Evolutionary conservation across 371 early-diverging fungal genomes (phyloP), one percentile per base, ranked within the genome.

Genomic region (Apophysomyces trapeziformis): DNA sequence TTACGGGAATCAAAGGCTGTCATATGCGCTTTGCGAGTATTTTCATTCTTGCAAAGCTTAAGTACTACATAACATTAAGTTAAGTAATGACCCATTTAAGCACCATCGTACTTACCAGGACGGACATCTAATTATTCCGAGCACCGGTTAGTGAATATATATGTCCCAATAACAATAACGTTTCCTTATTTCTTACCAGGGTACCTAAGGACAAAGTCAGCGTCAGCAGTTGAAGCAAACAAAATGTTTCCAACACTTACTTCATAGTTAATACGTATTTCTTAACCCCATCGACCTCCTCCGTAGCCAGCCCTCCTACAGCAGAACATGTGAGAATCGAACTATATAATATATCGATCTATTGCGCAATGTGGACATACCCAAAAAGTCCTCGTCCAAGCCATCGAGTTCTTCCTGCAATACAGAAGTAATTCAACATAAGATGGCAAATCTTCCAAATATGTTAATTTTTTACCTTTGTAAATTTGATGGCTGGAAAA

Each of bases 261-360:
- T 92, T 90, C 86, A 94, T 91, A 8, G 93, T 91, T 36, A 93
- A 82, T 36, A 84, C 69, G 57, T 80, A 91, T 75, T 87, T 87
- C 44, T 79, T 82, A 35, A 82, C 82, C 12, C 89, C 91, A 65
- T 91, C 87, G 14, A 76, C 83, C 38, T 79, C 84, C 16, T 76
- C 83, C n/a, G 76, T 83, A 38, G 78, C 76, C 64, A 86, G 63
- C 7, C 82, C 79, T 54, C 73, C 79, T 76, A 58, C 6, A 63
- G 57, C 37, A 38, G 47, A 50, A 61, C 56, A 47, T 44, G 56
- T 54, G 50, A 21, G 39, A 58, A 18, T 21, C 41, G 16, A 58
- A 36, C 13, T 41, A 7, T 41, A 7, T 14, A 3, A 16, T 21
- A 13, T 60, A 26, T 26, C 5, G 13, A 41, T 13, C 43, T 50